Evolutionary conservation across 768 basidiomycete genomes (phyloP), one percentile per base, ranked within the genome.

Genomic region (Pisolithus microcarpus): DNA sequence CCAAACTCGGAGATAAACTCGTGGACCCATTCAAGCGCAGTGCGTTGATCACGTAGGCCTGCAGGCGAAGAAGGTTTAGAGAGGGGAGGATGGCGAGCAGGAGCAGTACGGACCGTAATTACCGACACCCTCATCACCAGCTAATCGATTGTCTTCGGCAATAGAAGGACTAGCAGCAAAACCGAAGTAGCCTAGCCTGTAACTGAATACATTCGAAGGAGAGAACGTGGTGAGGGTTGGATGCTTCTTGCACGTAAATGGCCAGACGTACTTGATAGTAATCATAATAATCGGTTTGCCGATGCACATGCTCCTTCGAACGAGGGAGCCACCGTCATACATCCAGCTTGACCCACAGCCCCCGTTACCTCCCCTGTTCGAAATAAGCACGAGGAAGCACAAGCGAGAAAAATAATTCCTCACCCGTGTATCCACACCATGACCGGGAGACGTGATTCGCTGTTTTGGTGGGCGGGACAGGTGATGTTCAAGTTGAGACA

Each of bases 391-490:
- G 49, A 53, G 16, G 43, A 56, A 10, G 28, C n/a, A 26, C 18
- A n/a, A 56, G 47, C 7, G 49, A 37, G 23, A 50, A 38, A 18
- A 38, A n/a, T n/a, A 45, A 21, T 26, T 28, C 71, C 80, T 40
- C 58, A 89, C 87, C 87, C 87, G 68, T 90, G 87, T n/a, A 90
- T 72, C 87, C 87, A 90, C 42, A 88, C 64, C 87, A 90, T 87
- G 56, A 90, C 86, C 6, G 87, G 87, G 15, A 84, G 54, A 39
- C 71, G 74, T 38, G 84, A 82, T 43, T 70, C 69, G 3, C 75
- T 58, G 4, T 65, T 71, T 18, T 81, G 70, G 16, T 77, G 78
- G 23, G 75, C 79, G 9, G 87, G 87, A 50, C 79, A 77, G n/a
- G 85, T 87, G 48, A 90, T 85, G 65, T 87, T 88, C 53, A 90